phyloP scores from a whole-genome alignment of 345 rosid species.

The Populus deltoides region DNA sequence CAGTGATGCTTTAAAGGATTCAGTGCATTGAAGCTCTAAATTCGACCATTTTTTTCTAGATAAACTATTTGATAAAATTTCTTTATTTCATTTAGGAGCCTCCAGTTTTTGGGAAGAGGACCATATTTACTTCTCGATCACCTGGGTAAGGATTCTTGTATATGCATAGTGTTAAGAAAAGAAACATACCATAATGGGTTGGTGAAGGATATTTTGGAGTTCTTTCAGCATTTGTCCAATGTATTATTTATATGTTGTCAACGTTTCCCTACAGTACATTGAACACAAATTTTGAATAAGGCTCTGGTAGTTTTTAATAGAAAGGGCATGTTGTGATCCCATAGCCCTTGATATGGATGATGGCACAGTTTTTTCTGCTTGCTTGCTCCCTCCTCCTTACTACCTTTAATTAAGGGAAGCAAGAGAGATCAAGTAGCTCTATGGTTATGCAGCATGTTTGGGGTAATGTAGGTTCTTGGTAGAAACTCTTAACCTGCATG shows the following conservation, averaged over 20 bases:
- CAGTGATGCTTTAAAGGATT: not conserved
- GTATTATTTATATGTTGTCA: not conserved
- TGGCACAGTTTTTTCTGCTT: not conserved
- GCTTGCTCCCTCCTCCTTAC: not conserved
- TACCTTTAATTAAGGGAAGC: not conserved
- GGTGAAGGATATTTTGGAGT: not conserved
- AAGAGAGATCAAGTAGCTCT: not conserved
- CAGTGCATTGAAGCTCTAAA: not conserved
- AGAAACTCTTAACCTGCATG: not conserved
- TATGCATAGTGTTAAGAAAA: not conserved
- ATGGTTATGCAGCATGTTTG: not conserved
- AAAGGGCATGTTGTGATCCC: not conserved
- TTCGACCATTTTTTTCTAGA: not conserved
- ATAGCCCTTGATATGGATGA: not conserved
- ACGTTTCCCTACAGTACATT: not conserved
- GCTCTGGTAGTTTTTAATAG: not conserved
- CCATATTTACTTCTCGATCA: conserved; percentile 47
- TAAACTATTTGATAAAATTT: conserved; percentile 21
- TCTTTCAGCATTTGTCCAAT: not conserved
- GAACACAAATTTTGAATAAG: not conserved
- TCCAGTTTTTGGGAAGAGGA: conserved; percentile 88
- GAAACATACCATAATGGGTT: not conserved
- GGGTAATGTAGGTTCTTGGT: not conserved
- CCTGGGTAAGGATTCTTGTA: conserved; percentile 57
- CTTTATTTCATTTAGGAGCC: conserved; percentile 60